Base-by-base conservation (phyloP, 805 yeast genomes). In the Saturnispora zaruensis region DNA sequence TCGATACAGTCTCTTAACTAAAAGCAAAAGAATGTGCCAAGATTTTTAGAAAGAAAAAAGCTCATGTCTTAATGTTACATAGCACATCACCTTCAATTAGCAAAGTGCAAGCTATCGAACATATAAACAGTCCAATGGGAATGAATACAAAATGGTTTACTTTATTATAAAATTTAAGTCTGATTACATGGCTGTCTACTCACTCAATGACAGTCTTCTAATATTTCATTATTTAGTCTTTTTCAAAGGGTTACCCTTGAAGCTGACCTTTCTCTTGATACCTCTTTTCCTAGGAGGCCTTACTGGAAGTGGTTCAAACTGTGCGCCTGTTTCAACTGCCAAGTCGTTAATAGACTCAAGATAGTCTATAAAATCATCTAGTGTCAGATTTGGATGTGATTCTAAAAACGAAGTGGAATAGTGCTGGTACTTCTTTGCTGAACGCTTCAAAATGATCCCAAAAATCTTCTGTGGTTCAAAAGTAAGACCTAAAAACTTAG, bases 251-350 rank as follows among this genome's bases (percentile, higher is more conserved):
- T 36, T 36, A 7, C 40, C 40, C 13, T 36, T 38, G 21, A 11
- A 23, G 13, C 42, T 25, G 13, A n/a, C 42, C 20, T 42, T 30
- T 24, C 28, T 11, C 30, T 26, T 28, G 6, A 42, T 20, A 20
- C 49, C 36, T 16, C 36, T 37, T 20, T 26, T 28, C 40, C 40
- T 36, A 36, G 40, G 40, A 18, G 40, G 21, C 18, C 23, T 38
- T 11, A 21, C 8, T 5, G 28, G 26, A 4, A 23, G 4, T 6
- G 23, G 28, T 38, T 47, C 33, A 18, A 41, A 34, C 26, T 47
- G 50, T 20, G 50, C 50, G 6, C 51, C 51, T 8, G 36, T 33
- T 4, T 36, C 51, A 16, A 24, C 26, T 14, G 33, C 48, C 18
- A 48, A 36, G 9, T 18, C 37, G 14, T 33, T 25, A 14, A 40